Evolutionary conservation across 192 early-diverging fungal genomes (phyloP).

Genomic region (Umbelopsis ramanniana): DNA sequence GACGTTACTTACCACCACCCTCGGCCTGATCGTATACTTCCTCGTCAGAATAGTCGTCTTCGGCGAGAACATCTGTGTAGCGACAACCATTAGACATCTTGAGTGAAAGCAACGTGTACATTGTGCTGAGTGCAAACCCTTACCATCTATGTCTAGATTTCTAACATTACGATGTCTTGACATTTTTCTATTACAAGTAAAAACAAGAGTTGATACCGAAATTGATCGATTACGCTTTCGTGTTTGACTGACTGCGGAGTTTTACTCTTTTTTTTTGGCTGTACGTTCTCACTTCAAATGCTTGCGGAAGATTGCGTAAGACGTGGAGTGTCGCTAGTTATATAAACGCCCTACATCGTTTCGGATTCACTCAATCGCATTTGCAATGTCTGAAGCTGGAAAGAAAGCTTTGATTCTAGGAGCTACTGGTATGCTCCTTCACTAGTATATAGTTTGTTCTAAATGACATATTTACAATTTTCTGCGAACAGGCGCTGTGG

Average conservation of each 20-base stretch:
- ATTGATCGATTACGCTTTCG: background rate
- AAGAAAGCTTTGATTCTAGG: slow-evolving; percentile 7
- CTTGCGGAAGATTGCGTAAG: slow-evolving; percentile 6
- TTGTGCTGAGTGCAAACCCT: background rate
- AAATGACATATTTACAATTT: background rate
- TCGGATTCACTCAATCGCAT: background rate
- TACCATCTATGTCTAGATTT: slow-evolving; percentile 58
- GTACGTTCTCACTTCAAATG: background rate
- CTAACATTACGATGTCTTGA: slow-evolving; percentile 57
- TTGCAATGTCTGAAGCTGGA: slow-evolving; percentile 15
- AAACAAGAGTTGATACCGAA: background rate
- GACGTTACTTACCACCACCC: slow-evolving; percentile 35
- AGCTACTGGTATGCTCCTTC: background rate
- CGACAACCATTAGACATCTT: background rate
- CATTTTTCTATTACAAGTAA: slow-evolving; percentile 32
- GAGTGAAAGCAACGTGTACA: background rate
- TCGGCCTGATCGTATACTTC: slow-evolving; percentile 35
- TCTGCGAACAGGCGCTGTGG: slow-evolving; percentile 54
- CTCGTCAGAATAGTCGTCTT: slow-evolving; percentile 56
- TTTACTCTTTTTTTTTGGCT: background rate
- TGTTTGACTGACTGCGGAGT: background rate
- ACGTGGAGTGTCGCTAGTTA: background rate
- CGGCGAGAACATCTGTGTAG: slow-evolving; percentile 46
- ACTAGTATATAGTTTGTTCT: background rate
- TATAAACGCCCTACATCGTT: too few relatives aligned